Percentiles rank a stretch among this genome's conserved stretches.
Evolutionary conservation across 2,329 filamentous ascomycete species (phyloP).

Genomic region (Neofusicoccum parvum): DNA sequence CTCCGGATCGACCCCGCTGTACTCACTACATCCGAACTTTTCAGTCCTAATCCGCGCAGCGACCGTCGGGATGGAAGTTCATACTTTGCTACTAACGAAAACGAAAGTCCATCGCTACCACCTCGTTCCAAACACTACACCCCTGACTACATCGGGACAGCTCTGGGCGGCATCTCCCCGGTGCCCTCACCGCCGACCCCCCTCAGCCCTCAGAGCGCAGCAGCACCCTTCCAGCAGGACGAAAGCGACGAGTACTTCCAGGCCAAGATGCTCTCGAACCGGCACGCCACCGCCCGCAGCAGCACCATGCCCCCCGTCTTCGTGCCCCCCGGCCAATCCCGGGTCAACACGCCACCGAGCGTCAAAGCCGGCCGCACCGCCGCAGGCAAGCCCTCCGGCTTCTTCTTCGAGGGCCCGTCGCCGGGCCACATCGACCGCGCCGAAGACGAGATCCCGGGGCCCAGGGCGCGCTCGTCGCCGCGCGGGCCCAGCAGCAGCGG

Average conservation of each 20-base stretch:
- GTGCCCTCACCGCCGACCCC: neutral
- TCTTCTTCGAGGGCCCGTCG: conserved; percentile 33
- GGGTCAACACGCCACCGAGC: conserved; percentile 34
- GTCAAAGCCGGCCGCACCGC: conserved; percentile 26
- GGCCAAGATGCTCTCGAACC: neutral
- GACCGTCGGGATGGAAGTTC: conserved; percentile 4
- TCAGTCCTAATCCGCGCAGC: neutral
- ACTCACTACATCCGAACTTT: neutral
- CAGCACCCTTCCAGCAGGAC: neutral
- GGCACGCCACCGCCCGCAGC: neutral
- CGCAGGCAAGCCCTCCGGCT: conserved; percentile 33
- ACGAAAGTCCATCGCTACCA: neutral
- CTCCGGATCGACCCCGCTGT: neutral
- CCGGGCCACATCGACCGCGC: neutral
- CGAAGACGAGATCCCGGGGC: no score
- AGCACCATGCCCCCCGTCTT: conserved; percentile 27
- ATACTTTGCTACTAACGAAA: neutral
- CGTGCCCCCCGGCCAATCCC: conserved; percentile 31
- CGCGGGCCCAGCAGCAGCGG: conserved; percentile 21
- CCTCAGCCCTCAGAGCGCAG: neutral
- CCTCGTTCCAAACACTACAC: neutral
- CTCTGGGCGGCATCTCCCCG: neutral
- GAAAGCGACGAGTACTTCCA: neutral
- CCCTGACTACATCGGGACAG: conserved; percentile 16
- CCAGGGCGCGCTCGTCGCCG: no score